Evolutionary conservation across 345 rosid genomes (phyloP).

Genomic region (Eutrema japonicum): DNA sequence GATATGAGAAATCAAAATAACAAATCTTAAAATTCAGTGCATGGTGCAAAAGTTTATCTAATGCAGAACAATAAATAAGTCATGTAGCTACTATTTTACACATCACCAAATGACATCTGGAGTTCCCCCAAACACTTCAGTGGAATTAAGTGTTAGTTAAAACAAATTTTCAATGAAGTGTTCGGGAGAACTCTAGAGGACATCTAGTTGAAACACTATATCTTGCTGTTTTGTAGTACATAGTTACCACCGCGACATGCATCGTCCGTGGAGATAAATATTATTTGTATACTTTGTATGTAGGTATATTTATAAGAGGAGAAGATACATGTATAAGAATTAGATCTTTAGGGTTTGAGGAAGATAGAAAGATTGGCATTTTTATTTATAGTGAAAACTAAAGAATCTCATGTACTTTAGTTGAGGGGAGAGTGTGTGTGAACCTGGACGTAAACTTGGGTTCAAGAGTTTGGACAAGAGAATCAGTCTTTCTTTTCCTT

Average conservation of each 20-base stretch:
- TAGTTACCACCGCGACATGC: not conserved
- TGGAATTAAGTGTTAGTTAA: slow-evolving; percentile 1
- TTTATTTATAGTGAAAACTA: slow-evolving; percentile 28
- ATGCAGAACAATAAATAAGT: not conserved
- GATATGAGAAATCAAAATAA: not conserved
- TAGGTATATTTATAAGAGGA: not conserved
- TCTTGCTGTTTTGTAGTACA: not conserved
- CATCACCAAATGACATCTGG: slow-evolving; percentile 37
- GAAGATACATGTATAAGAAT: not conserved
- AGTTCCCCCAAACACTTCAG: slow-evolving; percentile 49
- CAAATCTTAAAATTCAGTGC: not conserved
- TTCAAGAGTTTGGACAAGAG: slow-evolving; percentile 28
- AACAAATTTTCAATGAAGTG: slow-evolving; percentile 32
- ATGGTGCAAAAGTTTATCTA: not conserved
- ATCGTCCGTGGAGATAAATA: not conserved
- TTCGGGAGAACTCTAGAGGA: slow-evolving; percentile 40
- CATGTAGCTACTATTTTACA: not conserved
- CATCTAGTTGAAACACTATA: slow-evolving; percentile 22
- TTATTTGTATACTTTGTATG: not conserved
- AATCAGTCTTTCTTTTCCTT: slow-evolving; percentile 13
- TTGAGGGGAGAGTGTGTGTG: slow-evolving; percentile 10
- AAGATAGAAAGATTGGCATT: not conserved
- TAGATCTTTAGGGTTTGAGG: slow-evolving; percentile 16
- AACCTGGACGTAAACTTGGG: slow-evolving; percentile 41
- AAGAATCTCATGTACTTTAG: slow-evolving; percentile 28